Conservation (phyloP, 345 rosid genomes). For the Balakata baccata region DNA sequence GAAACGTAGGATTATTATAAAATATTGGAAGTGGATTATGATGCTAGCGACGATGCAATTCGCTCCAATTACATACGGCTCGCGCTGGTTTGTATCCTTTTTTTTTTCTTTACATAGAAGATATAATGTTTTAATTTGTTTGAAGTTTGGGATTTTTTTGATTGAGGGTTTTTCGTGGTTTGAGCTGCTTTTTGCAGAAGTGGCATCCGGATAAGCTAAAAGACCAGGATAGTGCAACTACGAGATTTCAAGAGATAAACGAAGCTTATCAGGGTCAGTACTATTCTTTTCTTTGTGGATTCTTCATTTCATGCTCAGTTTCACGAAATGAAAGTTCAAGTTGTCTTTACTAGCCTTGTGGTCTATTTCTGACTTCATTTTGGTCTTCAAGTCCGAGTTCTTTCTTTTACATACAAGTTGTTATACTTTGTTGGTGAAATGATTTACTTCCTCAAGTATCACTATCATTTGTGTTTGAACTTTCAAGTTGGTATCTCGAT, state of each 20-base stretch:
- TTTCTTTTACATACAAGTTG: not conserved
- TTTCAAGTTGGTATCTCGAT: not conserved
- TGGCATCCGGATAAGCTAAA: conserved; percentile 98
- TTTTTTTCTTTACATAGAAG: conserved; percentile 39
- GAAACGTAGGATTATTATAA: conserved; percentile 71
- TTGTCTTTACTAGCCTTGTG: conserved; percentile 29
- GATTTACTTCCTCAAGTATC: not conserved
- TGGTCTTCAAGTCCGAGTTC: conserved; percentile 14
- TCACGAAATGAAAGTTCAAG: conserved; percentile 57
- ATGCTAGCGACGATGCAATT: conserved; percentile 81
- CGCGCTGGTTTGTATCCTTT: conserved; percentile 64
- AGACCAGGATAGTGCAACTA: conserved; percentile 55
- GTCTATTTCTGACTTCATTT: not conserved
- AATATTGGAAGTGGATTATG: conserved; percentile 71
- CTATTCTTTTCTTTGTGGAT: not conserved
- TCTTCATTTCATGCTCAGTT: not conserved
- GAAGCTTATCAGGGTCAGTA: conserved; percentile 87
- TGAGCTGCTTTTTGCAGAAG: conserved; percentile 44
- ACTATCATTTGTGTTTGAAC: conserved; percentile 34
- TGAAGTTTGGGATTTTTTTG: conserved; percentile 24
- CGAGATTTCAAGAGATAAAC: conserved; percentile 90
- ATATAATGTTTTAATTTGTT: conserved; percentile 29
- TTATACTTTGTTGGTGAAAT: not conserved
- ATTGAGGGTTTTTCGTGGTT: not conserved
- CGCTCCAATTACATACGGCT: conserved; percentile 93